Conservation (phyloP, 257 asterid genomes). For the Misopates orontium region DNA sequence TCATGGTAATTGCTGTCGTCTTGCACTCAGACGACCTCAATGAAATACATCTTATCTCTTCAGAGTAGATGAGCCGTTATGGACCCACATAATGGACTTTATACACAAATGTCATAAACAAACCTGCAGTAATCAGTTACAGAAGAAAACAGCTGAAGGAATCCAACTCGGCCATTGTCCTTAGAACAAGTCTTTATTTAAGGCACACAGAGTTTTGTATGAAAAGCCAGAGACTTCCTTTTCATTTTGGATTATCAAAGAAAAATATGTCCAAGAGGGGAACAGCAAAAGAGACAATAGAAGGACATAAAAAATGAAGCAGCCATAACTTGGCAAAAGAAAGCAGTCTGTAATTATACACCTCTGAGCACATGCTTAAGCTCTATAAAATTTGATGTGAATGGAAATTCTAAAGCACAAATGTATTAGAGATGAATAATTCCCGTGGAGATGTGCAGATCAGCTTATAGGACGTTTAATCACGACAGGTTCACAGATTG, state of each 20-base stretch:
- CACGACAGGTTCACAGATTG: no score
- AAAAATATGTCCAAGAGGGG: not conserved
- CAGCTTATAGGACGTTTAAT: no score
- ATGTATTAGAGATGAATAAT: no score
- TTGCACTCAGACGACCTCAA: no score
- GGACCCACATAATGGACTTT: no score
- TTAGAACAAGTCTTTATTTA: not conserved
- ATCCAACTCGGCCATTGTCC: not conserved
- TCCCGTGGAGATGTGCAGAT: no score
- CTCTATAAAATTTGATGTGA: not conserved
- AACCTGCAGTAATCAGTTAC: not conserved
- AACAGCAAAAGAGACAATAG: no score
- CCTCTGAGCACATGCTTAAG: not conserved
- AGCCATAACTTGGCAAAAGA: conserved; percentile 6
- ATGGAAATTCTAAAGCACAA: not conserved
- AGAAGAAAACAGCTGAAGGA: conserved; percentile 4
- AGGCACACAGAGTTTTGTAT: not conserved
- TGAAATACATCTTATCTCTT: no score
- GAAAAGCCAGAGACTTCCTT: not conserved
- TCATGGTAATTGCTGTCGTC: not conserved
- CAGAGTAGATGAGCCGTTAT: not conserved
- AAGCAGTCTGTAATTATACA: not conserved
- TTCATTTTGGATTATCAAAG: not conserved
- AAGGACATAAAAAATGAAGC: not conserved
- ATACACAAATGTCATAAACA: not conserved